phyloP scores from a whole-genome alignment of 1,284 basidiomycete species.

The Leccinum brunneo-olivaceum region DNA sequence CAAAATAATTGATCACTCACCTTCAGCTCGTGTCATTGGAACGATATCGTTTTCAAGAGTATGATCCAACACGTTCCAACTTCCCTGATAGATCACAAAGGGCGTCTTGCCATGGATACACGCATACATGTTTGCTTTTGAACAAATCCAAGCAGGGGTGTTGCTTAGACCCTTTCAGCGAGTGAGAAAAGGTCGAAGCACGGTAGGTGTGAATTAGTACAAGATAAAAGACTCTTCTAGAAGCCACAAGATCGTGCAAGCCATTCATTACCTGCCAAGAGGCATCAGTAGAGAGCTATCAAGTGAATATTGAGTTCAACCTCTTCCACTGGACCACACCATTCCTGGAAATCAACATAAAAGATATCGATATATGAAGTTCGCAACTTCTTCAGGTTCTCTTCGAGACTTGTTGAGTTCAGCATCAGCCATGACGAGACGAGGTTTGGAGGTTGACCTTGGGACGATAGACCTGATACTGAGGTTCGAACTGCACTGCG shows the following conservation, averaged over 20 bases:
- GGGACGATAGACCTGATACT: conserved; percentile 18
- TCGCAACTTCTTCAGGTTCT: conserved; percentile 36
- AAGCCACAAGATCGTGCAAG: conserved; percentile 37
- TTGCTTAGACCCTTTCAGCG: conserved; percentile 32
- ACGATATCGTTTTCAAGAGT: conserved; percentile 53
- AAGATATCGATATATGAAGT: conserved; percentile 37
- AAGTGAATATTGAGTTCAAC: background rate
- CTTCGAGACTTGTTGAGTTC: conserved; percentile 25
- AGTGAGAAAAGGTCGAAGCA: conserved; percentile 6
- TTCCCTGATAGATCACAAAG: conserved; percentile 51
- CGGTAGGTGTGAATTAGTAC: conserved; percentile 13
- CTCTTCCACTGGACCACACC: conserved; percentile 39
- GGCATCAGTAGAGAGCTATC: background rate
- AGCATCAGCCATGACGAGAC: too few relatives aligned
- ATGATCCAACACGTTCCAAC: conserved; percentile 41
- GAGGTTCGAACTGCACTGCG: conserved; percentile 26
- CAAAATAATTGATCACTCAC: conserved; percentile 13
- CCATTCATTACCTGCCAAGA: conserved; percentile 32
- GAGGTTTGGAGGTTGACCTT: too few relatives aligned
- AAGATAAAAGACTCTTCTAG: conserved; percentile 43
- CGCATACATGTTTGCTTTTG: conserved; percentile 48
- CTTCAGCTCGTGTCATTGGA: conserved; percentile 38
- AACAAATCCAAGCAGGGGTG: conserved; percentile 48
- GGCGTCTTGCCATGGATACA: conserved; percentile 39
- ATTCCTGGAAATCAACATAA: conserved; percentile 43